Base-by-base conservation (phyloP, 1,139 yeast genomes). In the Candida tetrigidarum region DNA sequence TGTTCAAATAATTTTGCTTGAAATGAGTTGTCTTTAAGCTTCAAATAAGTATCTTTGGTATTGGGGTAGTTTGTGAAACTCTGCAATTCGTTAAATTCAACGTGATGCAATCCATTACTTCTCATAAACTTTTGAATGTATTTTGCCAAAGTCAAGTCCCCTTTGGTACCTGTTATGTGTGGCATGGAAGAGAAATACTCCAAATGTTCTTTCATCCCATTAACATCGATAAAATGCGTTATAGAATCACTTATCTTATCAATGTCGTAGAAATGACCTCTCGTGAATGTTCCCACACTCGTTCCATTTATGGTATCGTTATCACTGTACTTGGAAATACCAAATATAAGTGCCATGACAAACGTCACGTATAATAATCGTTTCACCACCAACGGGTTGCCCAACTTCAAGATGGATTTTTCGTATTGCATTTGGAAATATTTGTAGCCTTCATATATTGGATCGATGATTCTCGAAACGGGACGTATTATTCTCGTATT, bases 161-260 rank as follows among this genome's bases (percentile, higher is more conserved):
- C 98, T 15, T 80, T 80, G 2, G 97, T 84, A 2, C 98, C 98
- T 0, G 97, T 83, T 50, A 84, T 66, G 61, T 91, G 98, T 1
- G 96, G 91, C 81, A 91, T 81, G 1, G 90, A 81, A 12, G 93
- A 81, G 30, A 93, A 62, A 58, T 90, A 91, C 56, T 89, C 88
- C 52, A 88, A 62, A 48, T 85, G 82, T 46, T 82, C 86, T 57
- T 83, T 83, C 68, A 93, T 74, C 30, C 76, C 62, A n/a, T 77
- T 75, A 5, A 74, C 62, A 54, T 83, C 84, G 22, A 90, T 74
- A 33, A 75, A 74, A 22, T 70, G 67, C 12, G 68, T 67, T 2
- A 86, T 69, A 36, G 80, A 76, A 1, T 67, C 67, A 15, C 76
- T 62, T 45, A 90, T 64, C 46, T 71, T 71, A 2, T 67, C 70